These are phyloP conservation scores for Cystofilobasidium capitatum DNA, from an alignment of 768 basidiomycete genomes.

Conservation along the genomic window DNA sequence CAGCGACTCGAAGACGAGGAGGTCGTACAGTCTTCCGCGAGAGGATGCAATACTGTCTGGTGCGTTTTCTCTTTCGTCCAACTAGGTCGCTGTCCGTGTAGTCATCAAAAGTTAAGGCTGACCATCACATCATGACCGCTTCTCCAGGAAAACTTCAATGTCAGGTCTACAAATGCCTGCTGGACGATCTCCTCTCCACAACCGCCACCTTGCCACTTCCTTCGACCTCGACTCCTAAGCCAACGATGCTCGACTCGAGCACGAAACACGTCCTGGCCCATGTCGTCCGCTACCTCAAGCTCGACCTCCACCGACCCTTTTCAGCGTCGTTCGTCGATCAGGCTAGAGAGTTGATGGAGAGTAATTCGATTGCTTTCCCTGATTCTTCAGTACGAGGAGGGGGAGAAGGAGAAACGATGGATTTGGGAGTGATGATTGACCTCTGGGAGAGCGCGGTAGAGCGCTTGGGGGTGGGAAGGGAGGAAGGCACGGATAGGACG, in stretches of 20 bases:
- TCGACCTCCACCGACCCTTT: slow-evolving; percentile 31
- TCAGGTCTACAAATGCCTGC: slow-evolving; percentile 20
- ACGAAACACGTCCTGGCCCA: background rate
- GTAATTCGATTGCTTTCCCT: slow-evolving; percentile 32
- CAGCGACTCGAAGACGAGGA: slow-evolving; percentile 41
- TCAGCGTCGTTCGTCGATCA: slow-evolving; percentile 35
- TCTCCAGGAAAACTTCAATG: slow-evolving; percentile 18
- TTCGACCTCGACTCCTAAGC: background rate
- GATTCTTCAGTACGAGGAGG: no score
- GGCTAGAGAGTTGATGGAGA: slow-evolving; percentile 32
- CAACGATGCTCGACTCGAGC: background rate
- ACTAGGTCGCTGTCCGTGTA: no score
- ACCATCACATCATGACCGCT: background rate
- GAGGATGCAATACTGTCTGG: slow-evolving; percentile 27
- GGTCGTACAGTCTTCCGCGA: slow-evolving; percentile 34
- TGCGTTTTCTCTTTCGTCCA: slow-evolving; percentile 1
- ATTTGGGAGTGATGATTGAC: slow-evolving; percentile 30
- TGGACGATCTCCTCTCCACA: slow-evolving; percentile 15
- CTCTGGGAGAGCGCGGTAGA: slow-evolving; percentile 34
- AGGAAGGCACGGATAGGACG: slow-evolving; percentile 31
- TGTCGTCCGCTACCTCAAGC: slow-evolving; percentile 33
- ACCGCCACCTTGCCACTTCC: background rate
- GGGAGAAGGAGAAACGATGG: slow-evolving; percentile 26
- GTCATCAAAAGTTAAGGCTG: no score
- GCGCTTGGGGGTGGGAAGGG: slow-evolving; percentile 33